Base-by-base conservation (phyloP, 1,284 basidiomycete species). In the Marasmius sp. region DNA sequence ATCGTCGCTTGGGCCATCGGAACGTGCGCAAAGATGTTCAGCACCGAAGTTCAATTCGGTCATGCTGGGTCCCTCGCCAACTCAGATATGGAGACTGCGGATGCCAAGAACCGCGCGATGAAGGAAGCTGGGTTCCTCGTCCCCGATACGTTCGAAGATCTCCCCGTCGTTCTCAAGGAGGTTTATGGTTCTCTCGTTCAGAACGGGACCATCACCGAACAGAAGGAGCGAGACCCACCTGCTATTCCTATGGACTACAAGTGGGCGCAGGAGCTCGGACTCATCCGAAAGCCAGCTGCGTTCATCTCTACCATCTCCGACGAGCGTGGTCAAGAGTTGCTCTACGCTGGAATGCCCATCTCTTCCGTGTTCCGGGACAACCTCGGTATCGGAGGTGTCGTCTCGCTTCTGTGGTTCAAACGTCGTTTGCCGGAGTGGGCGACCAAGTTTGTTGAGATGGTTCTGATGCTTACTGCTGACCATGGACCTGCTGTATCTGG, bases 301-400 rank as follows among this genome's bases (percentile, higher is more conserved):
- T 99, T 99, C 85, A 98, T 99, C 83, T 98, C 96, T 58, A 98
- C 97, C 68, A 99, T 99, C 79, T 98, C 95, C 63, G 97, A 99
- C 80, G 97, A 99, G 85, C 93, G 97, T 74, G 97, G 97, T 3
- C 95, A 98, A 77, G 97, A 99, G 83, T 87, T 99, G 65, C 82
- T 99, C 73, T 99, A 99, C 81, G 95, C 96, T 63, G 97, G 97
- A 70, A 98, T 99, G 95, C 92, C 93, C 71, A 99, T 99, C 78
- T 94, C 96, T 39, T 95, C 98, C 71, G 97, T 99, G 64, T 99
- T 97, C 87, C 95, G 94, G 83, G 95, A 97, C 74, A 93, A 98
- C 67, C 94, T 98, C 66, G 97, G 97, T 68, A 85, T 99, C 68
- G 97, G 97, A 66, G 97, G 97, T 85, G 97, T 98, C 71, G 93